Evolutionary conservation across 129 eudicot genomes (phyloP), one percentile per base, ranked within the genome.

Genomic region (Oenanthe sinensis): DNA sequence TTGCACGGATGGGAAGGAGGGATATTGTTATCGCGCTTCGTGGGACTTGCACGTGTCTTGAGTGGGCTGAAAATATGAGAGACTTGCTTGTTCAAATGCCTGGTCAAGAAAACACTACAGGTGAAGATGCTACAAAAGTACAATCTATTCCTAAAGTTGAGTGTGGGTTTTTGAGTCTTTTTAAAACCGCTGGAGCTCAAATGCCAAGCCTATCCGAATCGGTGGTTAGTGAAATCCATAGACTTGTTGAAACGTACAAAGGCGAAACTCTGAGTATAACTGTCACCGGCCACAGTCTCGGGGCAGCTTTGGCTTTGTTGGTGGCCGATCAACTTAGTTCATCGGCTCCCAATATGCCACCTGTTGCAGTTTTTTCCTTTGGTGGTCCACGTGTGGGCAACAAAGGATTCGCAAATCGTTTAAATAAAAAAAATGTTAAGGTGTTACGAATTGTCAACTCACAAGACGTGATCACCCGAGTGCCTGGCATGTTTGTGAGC

Each of bases 41-140:
- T 1, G 87, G 87, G 26, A 84, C 87, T 19, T 81, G 84, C 75
- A 84, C 87, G 69, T 84, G 87, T 60, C 55, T 84, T 3, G 87
- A 84, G 49, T 84, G 87, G 87, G 78, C 81, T 49, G 84, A 84
- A 76, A 84, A 84, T 77, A 39, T 84, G 45, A 77, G 87, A 45
- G 84, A 83, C 79, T 70, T 83, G 30, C 71, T 84, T 3, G 71
- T 83, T 15, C 39, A 42, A 20, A 33, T 84, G 30, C 78, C 87
- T 3, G 52, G 22, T 39, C 19, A 62, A 36, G 54, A 47, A 5
- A 33, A 10, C 54, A 33, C 4, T 19, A 33, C 11, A 19, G 43
- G 14, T 8, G 47, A 62, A 79, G 6, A 62, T 71, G 6, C 42
- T 42, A 62, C 63, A 28, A 22, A 26, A 67, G 72, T 63, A 5